Base-by-base conservation (phyloP, 1,284 basidiomycete species). In the Ceratobasidium papillatum region DNA sequence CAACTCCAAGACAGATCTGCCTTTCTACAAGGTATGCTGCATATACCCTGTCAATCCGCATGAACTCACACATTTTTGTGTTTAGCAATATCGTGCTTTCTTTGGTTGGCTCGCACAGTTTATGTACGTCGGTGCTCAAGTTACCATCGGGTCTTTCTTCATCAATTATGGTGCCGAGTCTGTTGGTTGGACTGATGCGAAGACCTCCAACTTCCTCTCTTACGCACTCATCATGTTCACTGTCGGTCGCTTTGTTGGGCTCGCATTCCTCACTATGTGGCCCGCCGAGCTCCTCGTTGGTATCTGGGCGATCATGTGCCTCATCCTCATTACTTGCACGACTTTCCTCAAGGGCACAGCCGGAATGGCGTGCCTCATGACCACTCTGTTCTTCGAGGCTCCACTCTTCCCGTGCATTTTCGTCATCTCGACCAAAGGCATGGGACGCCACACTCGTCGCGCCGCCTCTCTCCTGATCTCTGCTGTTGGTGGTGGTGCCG, bases 1-100 rank as follows among this genome's bases (percentile, higher is more conserved):
- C 0, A 76, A 79, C 75, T 68, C 77, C 45, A 76, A 80, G 64
- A 80, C 81, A 71, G 71, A 75, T 56, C 76, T 82, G 65, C 80
- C 82, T 78, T 83, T 80, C 78, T 76, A 90, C 89, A 59, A 91
- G 91, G 38, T 93, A 93, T 80, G 90, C 93, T 61, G 87, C 88
- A 54, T 89, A 88, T 79, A 93, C 91, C 0, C 91, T 88, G 79
- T 86, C 90, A 12, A 17, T 9, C 7, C 45, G 19, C 79, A 80
- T 85, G 3, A 47, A n/a, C 45, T 47, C 45, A 47, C 19, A 9
- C 19, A 19, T 84, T 83, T n/a, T 17, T 36, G 19, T 14, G 27
- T 54, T 19, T 32, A 74, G 71, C 71, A 74, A 74, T 63, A 74
- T 32, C 71, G 71, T 25, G 71, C 54, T 7, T 74, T 34, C 12